Percentiles rank a stretch among this genome's conserved stretches.
These are phyloP conservation scores for Neurospora cerealis DNA, from an alignment of 495 filamentous ascomycete species.

Conservation along the genomic window DNA sequence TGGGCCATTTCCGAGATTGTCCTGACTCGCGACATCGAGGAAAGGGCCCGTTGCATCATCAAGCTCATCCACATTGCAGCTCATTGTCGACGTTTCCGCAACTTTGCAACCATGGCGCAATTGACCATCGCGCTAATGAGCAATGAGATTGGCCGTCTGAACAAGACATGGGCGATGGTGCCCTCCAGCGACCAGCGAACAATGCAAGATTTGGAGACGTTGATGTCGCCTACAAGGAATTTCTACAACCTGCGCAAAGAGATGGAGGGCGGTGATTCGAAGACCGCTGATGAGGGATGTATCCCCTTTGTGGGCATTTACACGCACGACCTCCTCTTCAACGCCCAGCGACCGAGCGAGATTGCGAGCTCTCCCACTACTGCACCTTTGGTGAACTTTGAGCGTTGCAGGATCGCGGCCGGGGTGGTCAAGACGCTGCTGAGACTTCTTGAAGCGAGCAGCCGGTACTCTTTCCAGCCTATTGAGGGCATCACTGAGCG, in stretches of 20 bases:
- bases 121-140: conserved; percentile 84
- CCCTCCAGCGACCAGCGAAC: conserved; percentile 57
- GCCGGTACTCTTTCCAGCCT: conserved; percentile 73
- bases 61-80: conserved; percentile 90
- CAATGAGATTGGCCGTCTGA: conserved; percentile 66
- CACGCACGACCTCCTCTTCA: conserved; percentile 94
- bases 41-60: conserved; percentile 72
- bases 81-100: conserved; percentile 75
- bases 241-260: conserved; percentile 83
- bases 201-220: conserved; percentile 68
- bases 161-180: conserved; percentile 73
- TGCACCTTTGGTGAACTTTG: conserved; percentile 86
- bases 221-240: conserved; percentile 83
- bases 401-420: conserved; percentile 81
- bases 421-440: conserved; percentile 89
- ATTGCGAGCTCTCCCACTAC: conserved; percentile 53
- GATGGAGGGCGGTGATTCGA: conserved; percentile 58
- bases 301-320: conserved; percentile 96
- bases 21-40: conserved; percentile 69
- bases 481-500: conserved; percentile 80
- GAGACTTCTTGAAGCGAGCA: conserved; percentile 83
- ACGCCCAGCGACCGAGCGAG: conserved; percentile 73
- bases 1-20: conserved; percentile 92
- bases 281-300: conserved; percentile 63
- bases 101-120: conserved; percentile 95